These are phyloP conservation scores for Garcia nutans DNA, from an alignment of 345 rosid genomes.

Conservation along the genomic window DNA sequence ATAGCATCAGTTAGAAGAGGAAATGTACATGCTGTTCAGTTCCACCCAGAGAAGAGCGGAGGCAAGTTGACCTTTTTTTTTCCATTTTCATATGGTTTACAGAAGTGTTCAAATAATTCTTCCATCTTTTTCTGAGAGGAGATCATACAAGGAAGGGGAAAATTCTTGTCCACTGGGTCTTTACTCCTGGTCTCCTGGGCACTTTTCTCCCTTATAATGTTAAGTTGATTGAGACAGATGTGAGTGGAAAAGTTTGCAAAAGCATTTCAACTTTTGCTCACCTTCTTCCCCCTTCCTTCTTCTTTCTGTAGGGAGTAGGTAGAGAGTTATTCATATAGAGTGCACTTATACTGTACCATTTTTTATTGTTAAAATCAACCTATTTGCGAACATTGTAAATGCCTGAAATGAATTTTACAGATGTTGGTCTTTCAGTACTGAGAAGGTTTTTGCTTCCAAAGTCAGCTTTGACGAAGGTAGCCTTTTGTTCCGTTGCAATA, in stretches of 20 bases:
- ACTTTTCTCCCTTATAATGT: neutral
- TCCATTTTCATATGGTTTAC: neutral
- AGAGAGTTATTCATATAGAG: neutral
- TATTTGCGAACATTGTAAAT: slow-evolving; percentile 16
- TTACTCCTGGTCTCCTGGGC: neutral
- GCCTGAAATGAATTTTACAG: slow-evolving; percentile 46
- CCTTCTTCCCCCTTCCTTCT: neutral
- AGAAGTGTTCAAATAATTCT: neutral
- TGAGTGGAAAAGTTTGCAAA: neutral
- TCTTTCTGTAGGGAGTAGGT: neutral
- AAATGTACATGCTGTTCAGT: slow-evolving; percentile 95
- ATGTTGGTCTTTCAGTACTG: slow-evolving; percentile 88
- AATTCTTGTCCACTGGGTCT: neutral
- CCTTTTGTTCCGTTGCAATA: slow-evolving; percentile 20
- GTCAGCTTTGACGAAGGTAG: slow-evolving; percentile 54
- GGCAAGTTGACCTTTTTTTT: slow-evolving; percentile 41
- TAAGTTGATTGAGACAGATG: neutral
- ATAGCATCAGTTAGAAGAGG: slow-evolving; percentile 88
- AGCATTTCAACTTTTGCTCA: neutral
- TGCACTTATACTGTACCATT: neutral
- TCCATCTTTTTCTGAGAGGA: neutral
- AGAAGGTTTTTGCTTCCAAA: slow-evolving; percentile 75
- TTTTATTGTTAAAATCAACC: neutral
- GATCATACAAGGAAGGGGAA: neutral
- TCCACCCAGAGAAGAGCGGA: slow-evolving; percentile 99